Evolutionary conservation across 352 stramenopile genomes (phyloP), one percentile per base, ranked within the genome.

Genomic region (Globisporangium emineosum): DNA sequence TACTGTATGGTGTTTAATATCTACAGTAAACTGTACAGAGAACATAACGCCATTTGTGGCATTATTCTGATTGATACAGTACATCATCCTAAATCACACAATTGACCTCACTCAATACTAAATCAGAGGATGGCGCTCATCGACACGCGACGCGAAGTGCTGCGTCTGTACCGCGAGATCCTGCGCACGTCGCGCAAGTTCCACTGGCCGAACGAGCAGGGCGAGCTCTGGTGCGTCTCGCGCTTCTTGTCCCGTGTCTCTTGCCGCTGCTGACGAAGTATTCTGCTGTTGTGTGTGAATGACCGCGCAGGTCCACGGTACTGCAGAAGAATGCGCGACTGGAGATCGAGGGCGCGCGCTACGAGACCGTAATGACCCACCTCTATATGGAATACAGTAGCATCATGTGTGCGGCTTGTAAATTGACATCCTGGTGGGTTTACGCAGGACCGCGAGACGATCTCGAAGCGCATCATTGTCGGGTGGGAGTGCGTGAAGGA

Each of bases 111-210:
- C n/a, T n/a, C n/a, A n/a, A n/a, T n/a, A n/a, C n/a, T n/a, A n/a
- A n/a, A 43, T 13, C 37, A 15, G n/a, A 45, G n/a, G 3, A 69
- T 70, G 58, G 50, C 13, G 70, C 69, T 79, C 37, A 63, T 90
- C 13, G 70, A 90, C 66, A 90, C 88, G 67, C 76, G 81, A 51
- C 81, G 80, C 43, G 86, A 94, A 53, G 83, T 90, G 72, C 70
- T 94, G 69, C 82, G 83, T 17, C 70, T 94, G 63, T 94, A 94
- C 73, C 81, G 81, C 32, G 77, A 89, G 76, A 88, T 94, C 60
- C 72, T 94, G 70, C 82, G 80, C 63, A 89, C 80, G 32, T 70
- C 86, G 69, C 80, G 81, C 49, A 72, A 81, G 62, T 94, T 94
- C 73, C 68, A 83, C 63, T 90, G 88, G 76, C 65, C 60, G 8